phyloP scores from a whole-genome alignment of 805 yeast species.

The Metschnikowia reukaufii region DNA sequence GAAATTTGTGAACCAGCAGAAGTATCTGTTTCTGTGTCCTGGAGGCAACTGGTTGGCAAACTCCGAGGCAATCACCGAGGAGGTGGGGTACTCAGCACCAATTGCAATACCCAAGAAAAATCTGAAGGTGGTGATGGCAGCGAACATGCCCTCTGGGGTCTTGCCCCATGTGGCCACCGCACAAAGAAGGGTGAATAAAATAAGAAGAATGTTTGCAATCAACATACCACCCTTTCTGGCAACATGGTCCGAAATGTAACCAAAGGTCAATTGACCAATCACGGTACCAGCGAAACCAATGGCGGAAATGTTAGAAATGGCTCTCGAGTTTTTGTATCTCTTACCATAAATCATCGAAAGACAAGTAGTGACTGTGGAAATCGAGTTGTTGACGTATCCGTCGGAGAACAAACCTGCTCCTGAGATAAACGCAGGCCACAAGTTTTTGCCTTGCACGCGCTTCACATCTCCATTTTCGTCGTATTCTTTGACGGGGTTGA shows the following conservation, averaged over 20 bases:
- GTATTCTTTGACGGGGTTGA: constrained; percentile 6
- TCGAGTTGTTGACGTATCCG: constrained; percentile 87
- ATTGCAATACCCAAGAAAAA: constrained; percentile 88
- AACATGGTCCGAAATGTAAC: constrained; percentile 73
- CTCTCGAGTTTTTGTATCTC: constrained; percentile 60
- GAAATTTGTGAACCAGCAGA: constrained; percentile 82
- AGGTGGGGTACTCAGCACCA: constrained; percentile 94
- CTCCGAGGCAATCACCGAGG: constrained; percentile 92
- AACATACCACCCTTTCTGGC: constrained; percentile 86
- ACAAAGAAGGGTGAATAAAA: constrained; percentile 73
- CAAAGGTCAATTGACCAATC: constrained; percentile 79
- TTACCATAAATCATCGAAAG: constrained; percentile 63
- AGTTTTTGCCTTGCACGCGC: constrained; percentile 25
- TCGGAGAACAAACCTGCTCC: constrained; percentile 95
- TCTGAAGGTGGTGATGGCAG: constrained; percentile 80
- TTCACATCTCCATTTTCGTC: constrained; percentile 18
- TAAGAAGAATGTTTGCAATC: constrained; percentile 69
- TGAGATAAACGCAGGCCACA: constrained; percentile 44
- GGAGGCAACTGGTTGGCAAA: constrained; percentile 74
- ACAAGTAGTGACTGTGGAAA: constrained; percentile 74
- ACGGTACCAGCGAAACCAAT: constrained; percentile 93
- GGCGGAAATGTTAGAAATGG: constrained; percentile 77
- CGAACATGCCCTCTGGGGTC: constrained; percentile 71
- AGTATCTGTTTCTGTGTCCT: constrained; percentile 88
- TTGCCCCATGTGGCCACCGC: constrained; percentile 73